Conservation (phyloP, 345 rosid genomes). For the Tarenaya hassleriana region DNA sequence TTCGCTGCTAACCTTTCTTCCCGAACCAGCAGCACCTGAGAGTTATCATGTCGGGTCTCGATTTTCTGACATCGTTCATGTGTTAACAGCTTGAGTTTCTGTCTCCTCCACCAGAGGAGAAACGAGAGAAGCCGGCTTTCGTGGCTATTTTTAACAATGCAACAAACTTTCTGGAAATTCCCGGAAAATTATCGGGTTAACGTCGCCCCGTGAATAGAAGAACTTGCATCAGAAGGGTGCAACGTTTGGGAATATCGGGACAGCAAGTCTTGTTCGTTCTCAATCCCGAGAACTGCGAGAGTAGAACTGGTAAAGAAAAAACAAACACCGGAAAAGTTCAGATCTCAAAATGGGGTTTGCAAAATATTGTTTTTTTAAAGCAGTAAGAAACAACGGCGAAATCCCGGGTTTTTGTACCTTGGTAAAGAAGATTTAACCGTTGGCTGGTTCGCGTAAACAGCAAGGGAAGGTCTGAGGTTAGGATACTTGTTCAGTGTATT, state of each 20-base stretch:
- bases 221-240: slow-evolving; percentile 53
- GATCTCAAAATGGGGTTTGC: not conserved
- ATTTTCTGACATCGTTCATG: too few species aligned
- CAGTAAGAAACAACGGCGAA: too few species aligned
- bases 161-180: not conserved
- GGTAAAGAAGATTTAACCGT: slow-evolving; percentile 55
- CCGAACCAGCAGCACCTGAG: too few species aligned
- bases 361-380: not conserved
- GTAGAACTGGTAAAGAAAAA: slow-evolving; percentile 67
- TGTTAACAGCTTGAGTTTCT: too few species aligned
- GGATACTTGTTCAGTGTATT: slow-evolving; percentile 67
- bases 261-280: slow-evolving; percentile 38
- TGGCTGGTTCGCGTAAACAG: slow-evolving; percentile 66
- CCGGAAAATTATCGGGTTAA: slow-evolving; percentile 30
- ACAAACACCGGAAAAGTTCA: too few species aligned
- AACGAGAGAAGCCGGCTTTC: too few species aligned
- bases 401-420: slow-evolving; percentile 36
- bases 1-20: too few species aligned
- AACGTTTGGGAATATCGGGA: slow-evolving; percentile 37
- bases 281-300: slow-evolving; percentile 68
- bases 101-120: too few species aligned
- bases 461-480: slow-evolving; percentile 61
- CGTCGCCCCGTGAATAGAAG: slow-evolving; percentile 53
- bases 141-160: too few species aligned
- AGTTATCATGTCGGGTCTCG: too few species aligned